Base-by-base conservation (phyloP, 257 asterid genomes). In the Solanum habrochaites region DNA sequence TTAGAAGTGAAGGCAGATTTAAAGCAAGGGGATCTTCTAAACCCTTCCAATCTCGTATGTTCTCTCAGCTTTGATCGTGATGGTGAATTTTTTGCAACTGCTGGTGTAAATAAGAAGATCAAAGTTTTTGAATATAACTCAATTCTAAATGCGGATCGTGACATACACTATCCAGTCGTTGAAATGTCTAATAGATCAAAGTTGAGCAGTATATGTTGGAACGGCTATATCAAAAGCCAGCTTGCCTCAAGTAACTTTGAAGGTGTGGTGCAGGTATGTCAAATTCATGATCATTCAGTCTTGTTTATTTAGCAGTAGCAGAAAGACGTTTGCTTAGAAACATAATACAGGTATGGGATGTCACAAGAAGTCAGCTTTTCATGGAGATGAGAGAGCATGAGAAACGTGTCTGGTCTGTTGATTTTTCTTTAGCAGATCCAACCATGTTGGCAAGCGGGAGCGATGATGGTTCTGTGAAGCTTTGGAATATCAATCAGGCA, bases 401-500 rank as follows among this genome's bases (percentile, higher is more conserved):
- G 88, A 93, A 93, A 85, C 98, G 99, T 11, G 95, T 97, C 69
- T 97, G 99, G 99, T 97, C 99, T 5, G 93, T 97, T 39, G 99
- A 97, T 89, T 97, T 94, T 88, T 97, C 99, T 15, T 91, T 93
- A 72, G 98, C 98, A 87, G 99, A 96, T 86, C 99, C 99, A 60
- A 96, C 98, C 32, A 86, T 96, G 98, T 93, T 97, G 89, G 99
- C 99, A 67, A 97, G 99, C 52, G 99, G 99, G 73, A 95, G 99
- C 49, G 99, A 97, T 77, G 99, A 97, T 90, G 98, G 99, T 85
- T 95, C 98, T 47, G 95, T 96, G 82, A 97, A 96, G 93, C 99
- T 97, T 88, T 97, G 99, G 99, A 97, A 95, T 93, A 96, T 95
- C 96, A 97, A 97, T 97, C 99, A 97, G 99, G 99, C 98, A 97